Base-by-base conservation (phyloP, 257 asterid genomes). In the Plantago major region DNA sequence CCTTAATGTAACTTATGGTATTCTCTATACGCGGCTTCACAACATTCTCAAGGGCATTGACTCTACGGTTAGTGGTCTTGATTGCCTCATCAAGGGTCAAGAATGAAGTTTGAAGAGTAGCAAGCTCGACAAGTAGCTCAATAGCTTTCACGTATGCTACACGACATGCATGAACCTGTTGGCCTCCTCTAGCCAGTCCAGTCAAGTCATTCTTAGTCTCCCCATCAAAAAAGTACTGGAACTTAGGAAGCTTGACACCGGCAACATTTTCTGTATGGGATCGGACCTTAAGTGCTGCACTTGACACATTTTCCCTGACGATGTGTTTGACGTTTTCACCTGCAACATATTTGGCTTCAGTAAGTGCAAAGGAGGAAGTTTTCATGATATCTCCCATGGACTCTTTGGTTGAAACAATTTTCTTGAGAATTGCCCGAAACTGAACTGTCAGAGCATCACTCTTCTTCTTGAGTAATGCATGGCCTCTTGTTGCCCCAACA, bases 41-140 rank as follows among this genome's bases (percentile, higher is more conserved):
- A 46, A 78, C 87, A 46, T 62, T 81, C 74, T 81, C 87, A 46
- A 81, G 60, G 2, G 87, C 87, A 58, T 74, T 81, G 60, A 81
- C 87, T 73, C 87, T 81, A 37, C 83, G 79, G 14, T 81, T 81
- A 42, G 87, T 81, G 63, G 87, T 81, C 78, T 81, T 78, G 75
- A 81, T 81, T 12, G 87, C 87, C 18, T 78, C 83, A 43, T 81
- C 87, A 16, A 81, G 87, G 70, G 87, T 81, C 77, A 75, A 55
- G 70, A 79, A 79, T 13, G 84, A 79, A 11, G 81, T 79, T 52
- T 79, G 84, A 60, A 79, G 81, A 56, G 75, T 70, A 22, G 79
- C 84, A 48, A 79, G 84, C 67, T 79, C 84, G 4, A 79, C 83
- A 28, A 81, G 78, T 9, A 81, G 83, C 79, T 81, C 83, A 9